Evolutionary conservation across 2,329 filamentous ascomycete species (phyloP).

Genomic region (Dryadomyces quercus-mongolicae): DNA sequence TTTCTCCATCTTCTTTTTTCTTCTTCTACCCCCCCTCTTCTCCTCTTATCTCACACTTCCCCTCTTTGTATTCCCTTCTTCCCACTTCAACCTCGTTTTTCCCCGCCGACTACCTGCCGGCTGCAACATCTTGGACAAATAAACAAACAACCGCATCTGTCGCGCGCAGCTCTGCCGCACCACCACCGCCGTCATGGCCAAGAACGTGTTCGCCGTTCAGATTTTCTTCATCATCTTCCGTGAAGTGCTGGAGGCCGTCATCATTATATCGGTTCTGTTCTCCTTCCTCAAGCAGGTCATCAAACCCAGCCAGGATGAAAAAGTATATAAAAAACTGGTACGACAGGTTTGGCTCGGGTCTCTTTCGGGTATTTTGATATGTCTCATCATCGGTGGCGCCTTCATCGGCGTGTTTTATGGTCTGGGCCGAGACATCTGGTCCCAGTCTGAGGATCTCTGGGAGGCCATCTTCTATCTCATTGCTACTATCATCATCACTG

Average conservation of each 20-base stretch:
- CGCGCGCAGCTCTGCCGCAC: neutral
- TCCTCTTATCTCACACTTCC: neutral
- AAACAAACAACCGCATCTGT: too few species aligned
- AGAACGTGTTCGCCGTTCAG: constrained; percentile 63
- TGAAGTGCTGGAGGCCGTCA: constrained; percentile 70
- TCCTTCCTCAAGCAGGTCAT: constrained; percentile 77
- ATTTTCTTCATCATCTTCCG: constrained; percentile 88
- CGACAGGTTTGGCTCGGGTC: constrained; percentile 62
- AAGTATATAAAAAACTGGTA: constrained; percentile 54
- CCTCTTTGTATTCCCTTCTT: too few species aligned
- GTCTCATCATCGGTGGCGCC: constrained; percentile 47
- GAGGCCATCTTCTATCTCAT: constrained; percentile 69
- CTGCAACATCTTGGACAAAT: too few species aligned
- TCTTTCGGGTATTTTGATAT: constrained; percentile 44
- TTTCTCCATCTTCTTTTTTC: neutral
- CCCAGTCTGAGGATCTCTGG: constrained; percentile 61
- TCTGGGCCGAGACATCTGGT: constrained; percentile 55
- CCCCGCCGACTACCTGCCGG: too few species aligned
- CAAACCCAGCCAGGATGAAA: constrained; percentile 47
- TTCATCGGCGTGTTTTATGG: constrained; percentile 61
- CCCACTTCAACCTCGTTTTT: too few species aligned
- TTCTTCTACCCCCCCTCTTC: neutral
- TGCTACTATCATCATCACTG: constrained; percentile 66
- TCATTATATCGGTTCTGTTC: constrained; percentile 78
- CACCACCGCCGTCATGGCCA: constrained; percentile 33